Evolutionary conservation across 1,284 basidiomycete genomes (phyloP).

Genomic region (Takashimella tepidaria): DNA sequence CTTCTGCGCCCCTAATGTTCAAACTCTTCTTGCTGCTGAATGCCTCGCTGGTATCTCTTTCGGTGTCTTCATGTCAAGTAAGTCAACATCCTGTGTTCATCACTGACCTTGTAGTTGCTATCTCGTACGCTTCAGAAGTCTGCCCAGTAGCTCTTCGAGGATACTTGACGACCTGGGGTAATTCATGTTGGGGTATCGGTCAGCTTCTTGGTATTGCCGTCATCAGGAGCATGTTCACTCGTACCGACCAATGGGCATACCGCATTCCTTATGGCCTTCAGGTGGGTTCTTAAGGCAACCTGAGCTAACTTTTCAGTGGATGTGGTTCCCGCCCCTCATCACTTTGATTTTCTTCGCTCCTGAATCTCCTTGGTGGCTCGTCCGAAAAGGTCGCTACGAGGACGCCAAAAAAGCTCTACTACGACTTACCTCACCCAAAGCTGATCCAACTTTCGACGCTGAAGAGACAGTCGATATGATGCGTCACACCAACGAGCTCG

Average conservation of each 20-base stretch:
- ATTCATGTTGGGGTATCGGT: slow-evolving; percentile 44
- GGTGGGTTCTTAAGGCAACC: slow-evolving; percentile 12
- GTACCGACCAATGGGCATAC: slow-evolving; percentile 36
- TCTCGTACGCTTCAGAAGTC: slow-evolving; percentile 42
- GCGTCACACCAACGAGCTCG: slow-evolving; percentile 38
- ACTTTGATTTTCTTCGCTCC: slow-evolving; percentile 33
- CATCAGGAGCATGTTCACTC: slow-evolving; percentile 34
- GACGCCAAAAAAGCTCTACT: slow-evolving; percentile 49
- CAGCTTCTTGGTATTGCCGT: slow-evolving; percentile 44
- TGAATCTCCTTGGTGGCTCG: slow-evolving; percentile 25
- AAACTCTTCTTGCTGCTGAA: slow-evolving; percentile 33
- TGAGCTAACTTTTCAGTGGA: slow-evolving; percentile 25
- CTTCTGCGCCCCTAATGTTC: slow-evolving; percentile 35
- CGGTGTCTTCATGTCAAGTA: slow-evolving; percentile 35
- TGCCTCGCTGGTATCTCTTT: slow-evolving; percentile 39
- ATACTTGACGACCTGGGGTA: slow-evolving; percentile 43
- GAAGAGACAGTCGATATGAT: slow-evolving; percentile 50
- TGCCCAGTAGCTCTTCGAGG: slow-evolving; percentile 43
- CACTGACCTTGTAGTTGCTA: slow-evolving; percentile 4
- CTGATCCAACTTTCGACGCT: slow-evolving; percentile 43
- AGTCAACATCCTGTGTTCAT: background rate
- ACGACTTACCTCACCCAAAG: slow-evolving; percentile 39
- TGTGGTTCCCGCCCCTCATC: slow-evolving; percentile 37
- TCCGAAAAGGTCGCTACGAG: slow-evolving; percentile 36
- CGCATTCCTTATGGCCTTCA: slow-evolving; percentile 40